Percentiles rank a stretch among this genome's conserved stretches.
Conservation (phyloP, 2,329 filamentous ascomycete species). For the Ramichloridium luteum region DNA sequence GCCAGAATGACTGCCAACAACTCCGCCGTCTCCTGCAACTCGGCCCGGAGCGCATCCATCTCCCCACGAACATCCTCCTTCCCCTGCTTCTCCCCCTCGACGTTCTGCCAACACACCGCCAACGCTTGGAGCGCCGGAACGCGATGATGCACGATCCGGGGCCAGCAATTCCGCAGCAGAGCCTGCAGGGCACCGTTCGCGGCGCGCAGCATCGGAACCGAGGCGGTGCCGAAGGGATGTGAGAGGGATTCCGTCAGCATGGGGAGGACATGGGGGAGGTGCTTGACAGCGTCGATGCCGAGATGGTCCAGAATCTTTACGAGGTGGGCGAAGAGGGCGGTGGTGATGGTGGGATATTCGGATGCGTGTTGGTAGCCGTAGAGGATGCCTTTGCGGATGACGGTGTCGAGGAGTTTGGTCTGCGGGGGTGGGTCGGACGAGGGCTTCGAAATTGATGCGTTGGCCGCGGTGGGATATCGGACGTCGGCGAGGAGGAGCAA, state of each 20-base stretch:
- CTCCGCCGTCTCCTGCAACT: slow-evolving; percentile 15
- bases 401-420: slow-evolving; percentile 31
- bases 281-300: slow-evolving; percentile 52
- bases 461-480: slow-evolving; percentile 22
- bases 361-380: slow-evolving; percentile 39
- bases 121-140: slow-evolving; percentile 53
- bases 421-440: slow-evolving; percentile 23
- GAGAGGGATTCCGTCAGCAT: slow-evolving; percentile 53
- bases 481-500: slow-evolving; percentile 46
- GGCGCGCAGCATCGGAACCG: slow-evolving; percentile 41
- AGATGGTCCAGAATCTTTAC: slow-evolving; percentile 41
- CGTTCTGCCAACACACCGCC: slow-evolving; percentile 26
- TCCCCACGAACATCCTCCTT: background rate
- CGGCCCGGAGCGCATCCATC: slow-evolving; percentile 9
- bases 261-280: slow-evolving; percentile 58
- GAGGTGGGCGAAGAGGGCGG: slow-evolving; percentile 43
- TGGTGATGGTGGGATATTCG: slow-evolving; percentile 45
- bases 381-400: slow-evolving; percentile 33
- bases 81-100: slow-evolving; percentile 4
- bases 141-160: slow-evolving; percentile 50
- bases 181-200: slow-evolving; percentile 43
- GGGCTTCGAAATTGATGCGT: slow-evolving; percentile 9
- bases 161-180: slow-evolving; percentile 55
- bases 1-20: slow-evolving; percentile 16
- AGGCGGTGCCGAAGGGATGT: slow-evolving; percentile 64